phyloP scores from a whole-genome alignment of 495 filamentous ascomycete genomes.

The Penicillium steckii region DNA sequence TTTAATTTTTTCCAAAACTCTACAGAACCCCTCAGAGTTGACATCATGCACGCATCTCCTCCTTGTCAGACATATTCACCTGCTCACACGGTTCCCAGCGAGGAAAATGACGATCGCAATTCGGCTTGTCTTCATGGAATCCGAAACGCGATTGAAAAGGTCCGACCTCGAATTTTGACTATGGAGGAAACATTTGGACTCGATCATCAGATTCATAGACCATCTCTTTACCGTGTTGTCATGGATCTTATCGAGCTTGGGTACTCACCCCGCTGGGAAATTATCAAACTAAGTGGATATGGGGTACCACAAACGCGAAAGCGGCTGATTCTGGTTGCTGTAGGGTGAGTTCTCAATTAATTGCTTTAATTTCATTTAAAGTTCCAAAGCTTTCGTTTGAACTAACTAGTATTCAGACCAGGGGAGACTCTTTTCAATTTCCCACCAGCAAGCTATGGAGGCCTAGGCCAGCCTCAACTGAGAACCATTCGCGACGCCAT shows the following conservation, averaged over 20 bases:
- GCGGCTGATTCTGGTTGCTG: constrained; percentile 74
- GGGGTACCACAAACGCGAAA: constrained; percentile 60
- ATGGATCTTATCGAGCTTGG: constrained; percentile 60
- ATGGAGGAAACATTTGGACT: constrained; percentile 82
- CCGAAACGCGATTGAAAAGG: constrained; percentile 52
- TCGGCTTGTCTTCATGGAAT: constrained; percentile 68
- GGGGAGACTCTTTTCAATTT: constrained; percentile 73
- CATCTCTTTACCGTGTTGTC: constrained; percentile 59
- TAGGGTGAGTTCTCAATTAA: constrained; percentile 54
- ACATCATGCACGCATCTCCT: constrained; percentile 77
- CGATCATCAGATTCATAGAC: constrained; percentile 41
- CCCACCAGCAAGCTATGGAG: constrained; percentile 62
- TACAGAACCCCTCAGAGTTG: constrained; percentile 43
- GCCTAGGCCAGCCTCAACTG: constrained; percentile 28
- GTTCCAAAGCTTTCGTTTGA: no score
- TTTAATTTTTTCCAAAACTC: constrained; percentile 28
- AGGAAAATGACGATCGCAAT: constrained; percentile 69
- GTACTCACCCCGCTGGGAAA: constrained; percentile 65
- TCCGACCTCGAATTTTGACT: constrained; percentile 70
- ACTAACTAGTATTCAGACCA: constrained; percentile 47
- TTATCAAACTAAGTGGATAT: constrained; percentile 55
- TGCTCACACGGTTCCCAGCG: constrained; percentile 63
- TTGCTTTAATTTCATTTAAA: background rate
- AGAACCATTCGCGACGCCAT: constrained; percentile 51
- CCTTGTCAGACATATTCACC: constrained; percentile 84